Conservation (phyloP, 2,329 filamentous ascomycete species). For the Ciborinia camelliae region DNA sequence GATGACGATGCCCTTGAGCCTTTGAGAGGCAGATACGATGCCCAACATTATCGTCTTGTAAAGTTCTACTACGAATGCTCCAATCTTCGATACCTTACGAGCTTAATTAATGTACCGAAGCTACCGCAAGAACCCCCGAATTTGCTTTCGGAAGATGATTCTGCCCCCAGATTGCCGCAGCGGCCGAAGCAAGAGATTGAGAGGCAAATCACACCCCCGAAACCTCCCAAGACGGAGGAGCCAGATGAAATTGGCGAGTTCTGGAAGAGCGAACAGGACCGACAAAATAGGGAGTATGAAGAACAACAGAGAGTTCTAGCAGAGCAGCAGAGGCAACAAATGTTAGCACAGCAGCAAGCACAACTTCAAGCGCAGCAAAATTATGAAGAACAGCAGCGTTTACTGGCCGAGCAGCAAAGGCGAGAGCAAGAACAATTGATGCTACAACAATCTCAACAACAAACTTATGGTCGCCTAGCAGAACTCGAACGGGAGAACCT, state of each 20-base stretch:
- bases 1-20: constrained; percentile 91
- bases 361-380: constrained; percentile 83
- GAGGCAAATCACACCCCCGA: constrained; percentile 65
- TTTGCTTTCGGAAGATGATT: constrained; percentile 78
- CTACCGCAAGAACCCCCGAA: constrained; percentile 92
- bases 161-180: constrained; percentile 76
- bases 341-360: constrained; percentile 76
- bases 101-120: constrained; percentile 92
- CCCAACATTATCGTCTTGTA: constrained; percentile 92
- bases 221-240: constrained; percentile 67
- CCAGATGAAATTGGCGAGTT: constrained; percentile 96
- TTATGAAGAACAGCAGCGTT: constrained; percentile 93
- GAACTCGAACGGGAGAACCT: constrained; percentile 95
- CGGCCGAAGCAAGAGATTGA: constrained; percentile 74
- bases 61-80: constrained; percentile 99
- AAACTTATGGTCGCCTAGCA: constrained; percentile 92
- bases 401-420: constrained; percentile 83
- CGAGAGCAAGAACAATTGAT: constrained; percentile 87
- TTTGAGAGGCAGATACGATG: constrained; percentile 83
- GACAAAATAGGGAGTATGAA: constrained; percentile 92
- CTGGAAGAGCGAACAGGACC: constrained; percentile 89
- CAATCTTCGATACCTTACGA: constrained; percentile 93
- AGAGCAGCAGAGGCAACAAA: constrained; percentile 78
- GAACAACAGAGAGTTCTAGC: constrained; percentile 87
- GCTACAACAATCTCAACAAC: constrained; percentile 84